Evolutionary conservation across 371 early-diverging fungal genomes (phyloP).

Genomic region (Mucor piriformis): DNA sequence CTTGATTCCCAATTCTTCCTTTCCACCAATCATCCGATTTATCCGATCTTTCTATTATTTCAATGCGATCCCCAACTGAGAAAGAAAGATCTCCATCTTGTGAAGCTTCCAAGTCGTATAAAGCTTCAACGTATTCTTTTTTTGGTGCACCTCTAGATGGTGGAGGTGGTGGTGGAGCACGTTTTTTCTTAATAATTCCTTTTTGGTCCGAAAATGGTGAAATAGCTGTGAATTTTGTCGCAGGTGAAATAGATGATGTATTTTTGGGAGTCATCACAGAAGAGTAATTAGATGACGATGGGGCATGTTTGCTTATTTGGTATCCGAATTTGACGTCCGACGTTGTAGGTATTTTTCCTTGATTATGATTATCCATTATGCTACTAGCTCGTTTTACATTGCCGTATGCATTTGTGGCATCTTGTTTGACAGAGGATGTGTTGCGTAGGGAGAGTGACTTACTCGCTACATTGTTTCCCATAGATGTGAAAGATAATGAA

Average conservation of each 20-base stretch:
- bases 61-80: slow-evolving; percentile 61
- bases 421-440: background rate
- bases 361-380: no score
- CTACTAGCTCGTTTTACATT: background rate
- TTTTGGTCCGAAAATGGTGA: slow-evolving; percentile 30
- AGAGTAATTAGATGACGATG: no score
- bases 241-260: background rate
- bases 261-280: no score
- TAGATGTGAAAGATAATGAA: background rate
- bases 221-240: background rate
- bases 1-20: slow-evolving; percentile 55
- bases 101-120: slow-evolving; percentile 70
- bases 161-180: slow-evolving; percentile 29
- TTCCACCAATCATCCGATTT: slow-evolving; percentile 73
- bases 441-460: background rate
- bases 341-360: no score
- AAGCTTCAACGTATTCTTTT: slow-evolving; percentile 49
- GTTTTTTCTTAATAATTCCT: slow-evolving; percentile 38
- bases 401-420: background rate
- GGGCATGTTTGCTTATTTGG: no score
- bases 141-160: slow-evolving; percentile 12
- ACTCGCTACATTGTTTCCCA: background rate
- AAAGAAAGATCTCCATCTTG: slow-evolving; percentile 67
- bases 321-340: no score
- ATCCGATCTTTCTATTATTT: slow-evolving; percentile 56